Evolutionary conservation across 768 basidiomycete species (phyloP).

Genomic region (Russula olivacea): DNA sequence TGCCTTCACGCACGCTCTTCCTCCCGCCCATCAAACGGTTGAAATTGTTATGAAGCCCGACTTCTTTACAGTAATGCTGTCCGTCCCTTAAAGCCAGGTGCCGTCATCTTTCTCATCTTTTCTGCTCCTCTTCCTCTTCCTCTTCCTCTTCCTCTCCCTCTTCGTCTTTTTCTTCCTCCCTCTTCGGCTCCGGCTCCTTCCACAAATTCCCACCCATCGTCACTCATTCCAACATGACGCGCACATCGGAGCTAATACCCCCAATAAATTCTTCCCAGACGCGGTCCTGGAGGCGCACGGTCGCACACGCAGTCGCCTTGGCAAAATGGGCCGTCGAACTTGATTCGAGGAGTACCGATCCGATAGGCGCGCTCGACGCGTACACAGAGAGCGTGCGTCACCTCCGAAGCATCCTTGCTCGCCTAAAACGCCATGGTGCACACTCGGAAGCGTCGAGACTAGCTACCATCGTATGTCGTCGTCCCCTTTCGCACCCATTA

Average conservation of each 20-base stretch:
- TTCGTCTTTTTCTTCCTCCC: no score
- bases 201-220: neutral
- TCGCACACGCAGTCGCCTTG: constrained; percentile 9
- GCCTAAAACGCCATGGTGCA: constrained; percentile 18
- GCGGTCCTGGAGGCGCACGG: constrained; percentile 18
- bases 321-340: constrained; percentile 16
- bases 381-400: constrained; percentile 14
- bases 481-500: neutral
- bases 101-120: neutral
- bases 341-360: constrained; percentile 5
- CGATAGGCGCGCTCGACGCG: constrained; percentile 3
- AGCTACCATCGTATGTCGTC: constrained; percentile 11
- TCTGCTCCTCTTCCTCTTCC: neutral
- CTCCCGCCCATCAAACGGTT: neutral
- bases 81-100: neutral
- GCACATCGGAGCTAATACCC: neutral
- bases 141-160: neutral
- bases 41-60: neutral
- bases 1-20: neutral
- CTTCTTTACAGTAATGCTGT: neutral
- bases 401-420: constrained; percentile 9
- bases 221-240: neutral
- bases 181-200: neutral
- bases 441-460: neutral
- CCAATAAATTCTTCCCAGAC: neutral